A percentile compares a stretch with the other conserved stretches of the same genome.
Conservation (phyloP, 768 basidiomycete genomes). For the Austroboletus eburneus region DNA sequence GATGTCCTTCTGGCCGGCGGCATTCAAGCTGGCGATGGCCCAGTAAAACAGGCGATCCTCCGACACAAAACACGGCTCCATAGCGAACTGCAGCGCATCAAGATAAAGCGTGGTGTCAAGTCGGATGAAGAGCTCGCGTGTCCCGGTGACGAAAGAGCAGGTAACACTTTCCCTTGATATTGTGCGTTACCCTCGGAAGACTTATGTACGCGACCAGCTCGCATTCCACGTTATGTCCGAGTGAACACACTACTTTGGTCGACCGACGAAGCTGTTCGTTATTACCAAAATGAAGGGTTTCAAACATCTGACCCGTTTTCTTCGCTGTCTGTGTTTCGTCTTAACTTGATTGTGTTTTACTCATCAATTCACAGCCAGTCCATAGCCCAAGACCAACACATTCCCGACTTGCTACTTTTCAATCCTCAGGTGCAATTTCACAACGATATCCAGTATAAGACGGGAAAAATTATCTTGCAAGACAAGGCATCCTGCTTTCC, state of each 20-base stretch:
- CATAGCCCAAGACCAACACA: conserved; percentile 74
- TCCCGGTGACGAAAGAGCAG: conserved; percentile 56
- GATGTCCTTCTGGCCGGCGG: conserved; percentile 81
- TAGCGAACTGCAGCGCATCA: conserved; percentile 81
- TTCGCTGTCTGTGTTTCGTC: conserved; percentile 38
- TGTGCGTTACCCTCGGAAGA: neutral
- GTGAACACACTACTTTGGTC: conserved; percentile 75
- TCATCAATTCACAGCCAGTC: conserved; percentile 41
- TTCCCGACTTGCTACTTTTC: conserved; percentile 79
- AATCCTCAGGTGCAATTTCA: conserved; percentile 62
- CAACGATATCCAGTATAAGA: conserved; percentile 65
- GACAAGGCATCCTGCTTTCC: conserved; percentile 99
- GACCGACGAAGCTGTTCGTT: conserved; percentile 55
- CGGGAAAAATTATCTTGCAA: conserved; percentile 86
- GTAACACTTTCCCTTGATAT: conserved; percentile 35
- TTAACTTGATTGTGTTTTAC: neutral
- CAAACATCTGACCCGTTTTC: conserved; percentile 46
- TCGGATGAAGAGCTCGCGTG: conserved; percentile 63
- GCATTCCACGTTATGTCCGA: conserved; percentile 81
- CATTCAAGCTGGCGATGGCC: conserved; percentile 89
- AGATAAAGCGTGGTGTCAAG: conserved; percentile 68
- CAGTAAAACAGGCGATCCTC: conserved; percentile 80
- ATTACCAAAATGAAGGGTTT: conserved; percentile 56
- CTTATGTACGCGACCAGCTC: conserved; percentile 36
- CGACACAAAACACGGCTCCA: conserved; percentile 87